Conservation (phyloP, 2,329 filamentous ascomycete species). For the Xylariaceae sp. region DNA sequence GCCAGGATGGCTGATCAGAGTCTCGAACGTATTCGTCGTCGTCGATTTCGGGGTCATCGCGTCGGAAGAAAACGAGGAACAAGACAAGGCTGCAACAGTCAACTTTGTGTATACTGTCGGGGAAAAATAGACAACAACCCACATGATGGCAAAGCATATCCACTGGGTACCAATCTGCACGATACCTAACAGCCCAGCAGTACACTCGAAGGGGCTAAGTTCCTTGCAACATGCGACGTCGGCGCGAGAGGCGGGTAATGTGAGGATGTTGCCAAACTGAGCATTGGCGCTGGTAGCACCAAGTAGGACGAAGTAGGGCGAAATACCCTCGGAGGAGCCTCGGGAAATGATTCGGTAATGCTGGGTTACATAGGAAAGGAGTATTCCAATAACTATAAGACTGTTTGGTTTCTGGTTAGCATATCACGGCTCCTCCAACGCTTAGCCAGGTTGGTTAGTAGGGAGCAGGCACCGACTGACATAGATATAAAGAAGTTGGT, state of each 20-base stretch:
- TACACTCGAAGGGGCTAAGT: conserved; percentile 76
- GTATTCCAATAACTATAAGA: conserved; percentile 79
- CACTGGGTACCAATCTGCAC: conserved; percentile 89
- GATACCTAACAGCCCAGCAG: conserved; percentile 81
- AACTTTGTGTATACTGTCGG: conserved; percentile 13
- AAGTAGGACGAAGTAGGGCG: conserved; percentile 91
- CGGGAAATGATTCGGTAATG: conserved; percentile 86
- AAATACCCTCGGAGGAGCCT: conserved; percentile 87
- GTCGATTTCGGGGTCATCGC: conserved; percentile 47
- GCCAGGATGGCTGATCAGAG: conserved; percentile 61
- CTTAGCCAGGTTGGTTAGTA: background rate
- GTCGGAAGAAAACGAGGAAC: conserved; percentile 92
- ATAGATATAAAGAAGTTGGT: conserved; percentile 54
- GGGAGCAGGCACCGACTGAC: conserved; percentile 34
- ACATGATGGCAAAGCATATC: conserved; percentile 91
- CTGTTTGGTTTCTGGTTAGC: conserved; percentile 27
- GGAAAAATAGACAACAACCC: conserved; percentile 29
- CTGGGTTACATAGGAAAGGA: conserved; percentile 91
- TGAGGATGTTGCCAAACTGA: conserved; percentile 87
- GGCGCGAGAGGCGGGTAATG: conserved; percentile 74
- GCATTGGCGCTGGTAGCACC: conserved; percentile 86
- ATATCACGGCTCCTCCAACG: conserved; percentile 13
- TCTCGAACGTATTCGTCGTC: conserved; percentile 40
- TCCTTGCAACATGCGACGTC: conserved; percentile 85
- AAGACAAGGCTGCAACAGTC: conserved; percentile 68